Conservation (phyloP, 2,329 filamentous ascomycete species). For the Lasiodiplodia hormozganensis region DNA sequence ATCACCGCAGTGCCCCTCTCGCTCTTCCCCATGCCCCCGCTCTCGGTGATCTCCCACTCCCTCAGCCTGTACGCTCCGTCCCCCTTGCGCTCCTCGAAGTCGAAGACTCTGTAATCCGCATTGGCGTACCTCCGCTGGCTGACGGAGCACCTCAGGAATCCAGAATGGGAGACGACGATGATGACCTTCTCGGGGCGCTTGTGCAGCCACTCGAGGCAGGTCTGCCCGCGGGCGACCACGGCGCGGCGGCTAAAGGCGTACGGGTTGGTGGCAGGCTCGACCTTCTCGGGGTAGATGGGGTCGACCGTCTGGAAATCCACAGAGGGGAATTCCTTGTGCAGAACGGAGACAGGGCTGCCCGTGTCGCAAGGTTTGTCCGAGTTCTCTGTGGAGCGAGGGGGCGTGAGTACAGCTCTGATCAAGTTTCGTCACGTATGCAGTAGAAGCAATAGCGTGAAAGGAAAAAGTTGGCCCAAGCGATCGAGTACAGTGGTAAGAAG, state of each 20-base stretch:
- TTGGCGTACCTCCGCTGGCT: slow-evolving; percentile 61
- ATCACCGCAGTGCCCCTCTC: slow-evolving; percentile 41
- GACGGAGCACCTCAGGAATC: slow-evolving; percentile 66
- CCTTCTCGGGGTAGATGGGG: slow-evolving; percentile 66
- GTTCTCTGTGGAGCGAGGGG: slow-evolving; percentile 43
- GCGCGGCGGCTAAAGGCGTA: slow-evolving; percentile 63
- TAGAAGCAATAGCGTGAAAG: not conserved
- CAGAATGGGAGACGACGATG: slow-evolving; percentile 70
- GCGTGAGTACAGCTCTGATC: not conserved
- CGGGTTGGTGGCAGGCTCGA: slow-evolving; percentile 44
- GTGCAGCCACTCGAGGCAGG: slow-evolving; percentile 58
- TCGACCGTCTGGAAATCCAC: slow-evolving; percentile 66
- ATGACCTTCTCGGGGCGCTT: slow-evolving; percentile 66
- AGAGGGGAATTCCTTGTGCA: slow-evolving; percentile 59
- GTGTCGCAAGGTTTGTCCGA: slow-evolving; percentile 65
- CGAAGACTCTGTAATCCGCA: slow-evolving; percentile 69
- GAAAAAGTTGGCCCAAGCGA: not conserved
- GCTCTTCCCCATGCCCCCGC: slow-evolving; percentile 61
- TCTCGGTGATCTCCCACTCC: slow-evolving; percentile 59
- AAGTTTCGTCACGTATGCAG: not conserved
- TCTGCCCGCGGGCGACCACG: slow-evolving; percentile 63
- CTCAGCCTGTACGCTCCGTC: slow-evolving; percentile 38
- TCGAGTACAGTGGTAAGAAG: not conserved
- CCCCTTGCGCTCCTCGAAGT: slow-evolving; percentile 57
- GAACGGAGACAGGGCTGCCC: slow-evolving; percentile 56